phyloP scores from a whole-genome alignment of 2,329 filamentous ascomycete genomes.

The Coniochaeta sp. region DNA sequence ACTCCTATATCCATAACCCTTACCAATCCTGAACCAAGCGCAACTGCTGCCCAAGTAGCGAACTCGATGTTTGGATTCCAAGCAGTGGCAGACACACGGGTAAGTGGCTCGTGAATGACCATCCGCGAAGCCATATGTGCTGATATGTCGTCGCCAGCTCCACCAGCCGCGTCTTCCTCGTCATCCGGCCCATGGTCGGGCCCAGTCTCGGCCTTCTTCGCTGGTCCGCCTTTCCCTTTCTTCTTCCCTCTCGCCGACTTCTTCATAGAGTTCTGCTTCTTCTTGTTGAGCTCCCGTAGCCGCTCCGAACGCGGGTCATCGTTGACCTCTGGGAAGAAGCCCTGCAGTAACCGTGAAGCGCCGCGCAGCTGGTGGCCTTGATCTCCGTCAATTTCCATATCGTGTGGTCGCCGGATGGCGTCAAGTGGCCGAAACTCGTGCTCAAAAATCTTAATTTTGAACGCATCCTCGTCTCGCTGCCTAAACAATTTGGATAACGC shows the following conservation, averaged over 20 bases:
- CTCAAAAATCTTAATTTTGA: constrained; percentile 40
- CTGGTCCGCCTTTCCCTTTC: constrained; percentile 14
- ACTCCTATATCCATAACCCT: constrained; percentile 59
- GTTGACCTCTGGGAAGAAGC: constrained; percentile 43
- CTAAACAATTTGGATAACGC: constrained; percentile 34
- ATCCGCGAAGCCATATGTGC: constrained; percentile 28
- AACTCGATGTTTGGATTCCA: constrained; percentile 65
- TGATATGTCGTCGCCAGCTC: constrained; percentile 10
- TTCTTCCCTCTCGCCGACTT: constrained; percentile 13
- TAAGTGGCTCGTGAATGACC: constrained; percentile 54
- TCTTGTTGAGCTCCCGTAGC: constrained; percentile 23
- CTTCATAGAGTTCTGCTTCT: constrained; percentile 28
- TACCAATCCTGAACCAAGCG: constrained; percentile 59
- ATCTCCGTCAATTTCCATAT: constrained; percentile 5
- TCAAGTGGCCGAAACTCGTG: constrained; percentile 38
- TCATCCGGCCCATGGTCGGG: constrained; percentile 13
- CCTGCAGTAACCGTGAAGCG: constrained; percentile 41
- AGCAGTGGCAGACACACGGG: constrained; percentile 51
- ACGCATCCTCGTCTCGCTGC: constrained; percentile 27
- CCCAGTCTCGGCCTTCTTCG: constrained; percentile 6
- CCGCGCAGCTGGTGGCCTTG: constrained; percentile 30
- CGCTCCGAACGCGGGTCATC: constrained; percentile 34
- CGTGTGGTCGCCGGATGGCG: neutral
- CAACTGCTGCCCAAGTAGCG: constrained; percentile 60
- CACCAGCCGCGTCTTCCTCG: constrained; percentile 9